Evolutionary conservation across 148 eudicot genomes (phyloP).

Genomic region (Talinum fruticosum): DNA sequence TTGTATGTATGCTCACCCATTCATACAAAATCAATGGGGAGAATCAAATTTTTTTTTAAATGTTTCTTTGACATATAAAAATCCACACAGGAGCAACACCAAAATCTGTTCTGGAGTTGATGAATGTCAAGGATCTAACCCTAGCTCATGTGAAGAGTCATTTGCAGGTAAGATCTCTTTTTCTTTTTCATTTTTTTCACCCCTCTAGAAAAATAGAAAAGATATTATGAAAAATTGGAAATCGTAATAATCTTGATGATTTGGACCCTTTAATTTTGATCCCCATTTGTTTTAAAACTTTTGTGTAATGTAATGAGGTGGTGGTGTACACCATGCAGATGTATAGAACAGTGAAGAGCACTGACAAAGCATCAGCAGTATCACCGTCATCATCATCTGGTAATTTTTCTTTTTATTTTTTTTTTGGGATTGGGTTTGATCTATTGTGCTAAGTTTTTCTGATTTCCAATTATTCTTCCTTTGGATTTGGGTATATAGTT

Average conservation of each 20-base stretch:
- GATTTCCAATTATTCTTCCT: background rate
- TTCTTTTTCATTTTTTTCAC: background rate
- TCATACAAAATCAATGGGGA: too few relatives aligned
- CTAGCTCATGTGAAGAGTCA: constrained; percentile 98
- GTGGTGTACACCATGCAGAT: constrained; percentile 55
- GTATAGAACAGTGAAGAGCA: constrained; percentile 97
- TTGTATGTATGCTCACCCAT: too few relatives aligned
- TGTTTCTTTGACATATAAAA: too few relatives aligned
- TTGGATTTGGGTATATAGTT: background rate
- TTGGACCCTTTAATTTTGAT: constrained; percentile 22
- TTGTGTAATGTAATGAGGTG: background rate
- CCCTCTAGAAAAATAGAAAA: too few relatives aligned
- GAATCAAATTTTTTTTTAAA: too few relatives aligned
- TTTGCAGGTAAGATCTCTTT: constrained; percentile 56
- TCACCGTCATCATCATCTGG: constrained; percentile 33
- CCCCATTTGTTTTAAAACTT: too few relatives aligned
- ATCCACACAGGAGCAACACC: constrained; percentile 81
- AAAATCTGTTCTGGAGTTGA: constrained; percentile 88
- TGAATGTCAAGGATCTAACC: constrained; percentile 98
- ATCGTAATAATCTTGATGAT: background rate
- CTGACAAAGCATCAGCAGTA: constrained; percentile 52
- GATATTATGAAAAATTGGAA: background rate
- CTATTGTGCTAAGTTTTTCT: background rate
- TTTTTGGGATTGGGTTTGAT: background rate
- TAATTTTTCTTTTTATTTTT: constrained; percentile 28